These are phyloP conservation scores for Echeveria elegans DNA, from an alignment of 164 flowering plant species.

Conservation along the genomic window DNA sequence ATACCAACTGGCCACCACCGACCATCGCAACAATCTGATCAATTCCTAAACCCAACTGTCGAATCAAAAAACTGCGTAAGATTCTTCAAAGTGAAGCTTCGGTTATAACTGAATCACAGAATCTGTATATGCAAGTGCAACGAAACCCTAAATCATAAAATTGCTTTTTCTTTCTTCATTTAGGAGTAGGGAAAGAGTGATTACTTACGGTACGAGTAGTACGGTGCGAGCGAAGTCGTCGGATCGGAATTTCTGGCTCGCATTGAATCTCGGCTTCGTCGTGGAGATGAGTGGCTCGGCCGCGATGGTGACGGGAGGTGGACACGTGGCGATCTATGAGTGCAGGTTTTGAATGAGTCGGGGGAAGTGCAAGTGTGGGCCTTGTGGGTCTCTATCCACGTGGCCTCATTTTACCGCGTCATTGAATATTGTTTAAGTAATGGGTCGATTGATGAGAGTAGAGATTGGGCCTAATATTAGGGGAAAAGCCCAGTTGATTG, in stretches of 20 bases:
- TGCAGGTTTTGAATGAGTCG: background rate
- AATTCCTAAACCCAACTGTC: background rate
- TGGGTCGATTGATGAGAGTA: too few species aligned
- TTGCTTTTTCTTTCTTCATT: too few species aligned
- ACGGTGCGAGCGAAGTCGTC: background rate
- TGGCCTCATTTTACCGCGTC: background rate
- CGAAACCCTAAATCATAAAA: background rate
- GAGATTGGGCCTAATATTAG: too few species aligned
- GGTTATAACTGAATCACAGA: background rate
- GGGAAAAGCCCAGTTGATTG: too few species aligned
- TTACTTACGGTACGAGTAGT: background rate
- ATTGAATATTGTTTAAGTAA: too few species aligned
- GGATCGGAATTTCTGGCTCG: background rate
- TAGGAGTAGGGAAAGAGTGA: too few species aligned
- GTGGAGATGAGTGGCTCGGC: background rate
- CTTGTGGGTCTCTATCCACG: background rate
- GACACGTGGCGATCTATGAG: background rate
- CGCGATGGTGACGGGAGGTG: background rate
- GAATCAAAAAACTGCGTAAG: background rate
- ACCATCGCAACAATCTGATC: background rate
- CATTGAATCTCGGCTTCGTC: background rate
- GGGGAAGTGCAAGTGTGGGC: background rate
- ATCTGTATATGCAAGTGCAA: background rate
- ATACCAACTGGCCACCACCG: conserved; percentile 34
- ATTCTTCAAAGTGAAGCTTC: background rate